Percentiles rank a stretch among this genome's conserved stretches.
Evolutionary conservation across 116 monocot genomes (phyloP).

Genomic region (Phalaenopsis hybrid): DNA sequence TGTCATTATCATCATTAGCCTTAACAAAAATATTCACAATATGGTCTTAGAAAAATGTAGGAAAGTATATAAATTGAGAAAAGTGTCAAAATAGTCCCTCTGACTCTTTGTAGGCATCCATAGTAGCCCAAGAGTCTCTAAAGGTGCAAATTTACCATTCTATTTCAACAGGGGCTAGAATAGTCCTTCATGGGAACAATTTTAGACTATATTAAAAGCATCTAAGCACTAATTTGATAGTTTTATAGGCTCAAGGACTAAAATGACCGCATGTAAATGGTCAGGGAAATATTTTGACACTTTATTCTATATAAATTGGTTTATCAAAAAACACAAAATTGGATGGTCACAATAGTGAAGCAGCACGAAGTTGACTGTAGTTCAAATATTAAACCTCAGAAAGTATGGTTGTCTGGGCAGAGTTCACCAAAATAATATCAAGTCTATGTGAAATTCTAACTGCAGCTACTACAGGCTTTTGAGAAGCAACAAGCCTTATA

Average conservation of each 20-base stretch:
- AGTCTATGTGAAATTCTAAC: conserved; percentile 57
- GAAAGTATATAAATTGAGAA: not conserved
- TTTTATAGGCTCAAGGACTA: too few species aligned
- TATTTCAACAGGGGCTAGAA: too few species aligned
- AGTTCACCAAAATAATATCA: conserved; percentile 26
- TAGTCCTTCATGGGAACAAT: too few species aligned
- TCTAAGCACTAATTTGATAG: too few species aligned
- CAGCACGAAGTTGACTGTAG: not conserved
- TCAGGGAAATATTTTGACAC: too few species aligned
- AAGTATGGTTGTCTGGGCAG: conserved; percentile 18
- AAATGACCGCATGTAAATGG: too few species aligned
- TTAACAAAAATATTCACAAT: not conserved
- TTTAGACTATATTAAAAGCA: too few species aligned
- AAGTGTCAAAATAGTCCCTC: too few species aligned
- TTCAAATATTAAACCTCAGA: conserved; percentile 40
- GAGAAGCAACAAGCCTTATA: conserved; percentile 55
- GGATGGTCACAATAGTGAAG: conserved; percentile 1
- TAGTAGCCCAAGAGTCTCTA: too few species aligned
- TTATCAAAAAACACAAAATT: not conserved
- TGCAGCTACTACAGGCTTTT: conserved; percentile 66
- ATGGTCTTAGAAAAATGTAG: not conserved
- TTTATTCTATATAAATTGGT: not conserved
- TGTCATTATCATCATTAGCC: not conserved
- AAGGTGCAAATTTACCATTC: too few species aligned
- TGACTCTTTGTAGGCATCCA: too few species aligned